A percentile compares a stretch with the other conserved stretches of the same genome.
These are phyloP conservation scores for Cotoneaster glaucophyllus DNA, from an alignment of 306 rosid species.

Conservation along the genomic window DNA sequence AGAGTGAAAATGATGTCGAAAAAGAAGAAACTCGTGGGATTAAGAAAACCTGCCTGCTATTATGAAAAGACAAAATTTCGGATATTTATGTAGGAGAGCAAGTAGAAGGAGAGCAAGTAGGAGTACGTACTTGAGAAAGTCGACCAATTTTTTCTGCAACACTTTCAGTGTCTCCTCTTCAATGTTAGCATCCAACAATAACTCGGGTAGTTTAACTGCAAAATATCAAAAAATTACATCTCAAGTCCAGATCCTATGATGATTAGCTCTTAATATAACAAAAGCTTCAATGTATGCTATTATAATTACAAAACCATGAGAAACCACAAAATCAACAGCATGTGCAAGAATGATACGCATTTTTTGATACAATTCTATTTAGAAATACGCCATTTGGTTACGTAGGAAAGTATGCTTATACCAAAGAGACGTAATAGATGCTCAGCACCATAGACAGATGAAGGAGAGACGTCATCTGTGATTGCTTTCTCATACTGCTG, in stretches of 20 bases:
- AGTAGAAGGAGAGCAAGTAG: constrained; percentile 8
- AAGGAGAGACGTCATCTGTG: constrained; percentile 40
- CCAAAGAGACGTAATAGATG: constrained; percentile 89
- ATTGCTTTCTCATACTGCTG: constrained; percentile 62
- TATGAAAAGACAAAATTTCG: neutral
- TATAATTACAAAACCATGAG: neutral
- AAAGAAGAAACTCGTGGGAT: neutral
- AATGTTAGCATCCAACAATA: constrained; percentile 52
- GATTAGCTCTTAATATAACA: neutral
- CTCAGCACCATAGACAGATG: constrained; percentile 82
- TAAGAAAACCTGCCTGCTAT: neutral
- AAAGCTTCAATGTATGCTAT: neutral
- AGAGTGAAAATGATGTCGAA: neutral
- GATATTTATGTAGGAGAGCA: neutral
- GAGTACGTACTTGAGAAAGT: constrained; percentile 66
- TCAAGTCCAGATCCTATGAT: constrained; percentile 5
- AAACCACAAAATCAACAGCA: neutral
- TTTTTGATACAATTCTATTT: neutral
- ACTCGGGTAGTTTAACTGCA: constrained; percentile 84
- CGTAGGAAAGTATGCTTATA: constrained; percentile 26
- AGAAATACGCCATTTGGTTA: neutral
- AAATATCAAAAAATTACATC: constrained; percentile 15
- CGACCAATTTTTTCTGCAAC: constrained; percentile 45
- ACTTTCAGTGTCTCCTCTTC: constrained; percentile 58
- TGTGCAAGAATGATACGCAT: neutral